Percentiles rank a stretch among this genome's conserved stretches.
Evolutionary conservation across 306 rosid species (phyloP).

Genomic region (Adenanthera pavonina): DNA sequence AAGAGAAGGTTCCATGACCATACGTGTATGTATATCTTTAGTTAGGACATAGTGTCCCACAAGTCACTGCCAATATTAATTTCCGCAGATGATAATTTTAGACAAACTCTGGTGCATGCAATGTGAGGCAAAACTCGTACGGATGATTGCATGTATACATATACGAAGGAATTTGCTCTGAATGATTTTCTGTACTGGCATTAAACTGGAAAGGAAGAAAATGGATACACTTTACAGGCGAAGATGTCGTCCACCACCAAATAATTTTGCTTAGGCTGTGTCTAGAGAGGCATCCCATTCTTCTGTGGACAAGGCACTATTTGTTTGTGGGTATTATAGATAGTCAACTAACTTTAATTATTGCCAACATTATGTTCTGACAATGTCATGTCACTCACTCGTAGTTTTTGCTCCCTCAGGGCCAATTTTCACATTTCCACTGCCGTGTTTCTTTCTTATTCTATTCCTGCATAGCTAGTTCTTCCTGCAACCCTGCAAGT

Average conservation of each 20-base stretch:
- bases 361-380: neutral
- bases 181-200: constrained; percentile 7
- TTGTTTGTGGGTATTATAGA: neutral
- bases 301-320: neutral
- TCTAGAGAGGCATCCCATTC: constrained; percentile 35
- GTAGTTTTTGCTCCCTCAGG: neutral
- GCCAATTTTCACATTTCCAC: neutral
- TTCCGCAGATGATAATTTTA: constrained; percentile 6
- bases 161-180: neutral
- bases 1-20: constrained; percentile 9
- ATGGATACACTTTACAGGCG: constrained; percentile 44
- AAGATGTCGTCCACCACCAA: constrained; percentile 35
- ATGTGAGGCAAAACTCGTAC: constrained; percentile 18
- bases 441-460: neutral
- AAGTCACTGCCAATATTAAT: constrained; percentile 22
- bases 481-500: neutral
- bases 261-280: constrained; percentile 28
- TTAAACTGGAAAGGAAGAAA: constrained; percentile 37
- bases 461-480: no score
- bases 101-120: constrained; percentile 31
- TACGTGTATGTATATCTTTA: constrained; percentile 7
- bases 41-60: constrained; percentile 40
- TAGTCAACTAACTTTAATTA: neutral
- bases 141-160: neutral
- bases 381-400: neutral